Percentiles rank a stretch among this genome's conserved stretches.
These are phyloP conservation scores for Neoboletus subvelutipes DNA, from an alignment of 768 basidiomycete species.

Conservation along the genomic window DNA sequence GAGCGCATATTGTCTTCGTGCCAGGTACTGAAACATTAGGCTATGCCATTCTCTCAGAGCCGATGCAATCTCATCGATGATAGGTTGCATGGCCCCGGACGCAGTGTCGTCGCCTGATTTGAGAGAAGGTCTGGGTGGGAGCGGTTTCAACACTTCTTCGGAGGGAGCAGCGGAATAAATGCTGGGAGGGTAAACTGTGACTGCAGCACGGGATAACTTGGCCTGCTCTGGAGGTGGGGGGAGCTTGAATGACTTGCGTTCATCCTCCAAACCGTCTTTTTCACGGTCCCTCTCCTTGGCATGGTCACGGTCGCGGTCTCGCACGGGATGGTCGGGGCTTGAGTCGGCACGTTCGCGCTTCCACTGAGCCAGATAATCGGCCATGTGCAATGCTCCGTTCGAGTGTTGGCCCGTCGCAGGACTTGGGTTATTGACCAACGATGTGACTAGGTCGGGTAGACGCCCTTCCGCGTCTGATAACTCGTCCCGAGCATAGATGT, in stretches of 20 bases:
- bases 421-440: conserved; percentile 42
- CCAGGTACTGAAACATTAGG: conserved; percentile 88
- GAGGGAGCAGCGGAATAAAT: conserved; percentile 72
- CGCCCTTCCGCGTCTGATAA: conserved; percentile 85
- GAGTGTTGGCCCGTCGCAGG: conserved; percentile 32
- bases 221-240: conserved; percentile 75
- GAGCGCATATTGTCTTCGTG: conserved; percentile 82
- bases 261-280: conserved; percentile 61
- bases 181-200: conserved; percentile 73
- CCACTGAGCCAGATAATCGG: conserved; percentile 48
- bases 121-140: conserved; percentile 89
- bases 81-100: conserved; percentile 78
- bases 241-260: conserved; percentile 67
- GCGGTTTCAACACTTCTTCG: conserved; percentile 64
- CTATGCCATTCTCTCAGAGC: conserved; percentile 95
- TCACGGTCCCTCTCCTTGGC: conserved; percentile 54
- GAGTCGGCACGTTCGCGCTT: conserved; percentile 35
- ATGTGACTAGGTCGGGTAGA: conserved; percentile 70
- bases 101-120: conserved; percentile 94
- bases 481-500: conserved; percentile 84
- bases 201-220: conserved; percentile 66
- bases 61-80: conserved; percentile 96
- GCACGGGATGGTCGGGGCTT: conserved; percentile 23
- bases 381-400: conserved; percentile 39
- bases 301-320: conserved; percentile 38